Conservation (phyloP, 176 grass and related monocot genomes). For the bread wheat (Triticum aestivum) region IWGSC_CS_RefSeq_v2.1 NC_057802.1:486767882-486768381, state of each 20-base stretch:
- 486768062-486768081: neutral
- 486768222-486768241: neutral
- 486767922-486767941: conserved; percentile 96
- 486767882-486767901: conserved; percentile 98
- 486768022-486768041: neutral
- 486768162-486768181: neutral
- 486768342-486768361: neutral
- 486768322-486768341: conserved; percentile 1
- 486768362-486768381: neutral
- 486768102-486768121: neutral
- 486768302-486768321: neutral
- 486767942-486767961: conserved; percentile 27
- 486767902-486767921: conserved; percentile 91
- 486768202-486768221: neutral
- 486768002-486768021: neutral
- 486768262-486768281: neutral
- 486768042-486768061: conserved; percentile 5
- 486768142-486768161: neutral
- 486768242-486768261: neutral
- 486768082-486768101: neutral
- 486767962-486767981: neutral
- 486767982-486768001: neutral
- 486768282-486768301: neutral
- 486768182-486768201: neutral
- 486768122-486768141: neutral